A percentile compares a stretch with the other conserved stretches of the same genome.
These are phyloP conservation scores for Pseudocercospora macadamiae DNA, from an alignment of 2,329 filamentous ascomycete species.

Conservation along the genomic window DNA sequence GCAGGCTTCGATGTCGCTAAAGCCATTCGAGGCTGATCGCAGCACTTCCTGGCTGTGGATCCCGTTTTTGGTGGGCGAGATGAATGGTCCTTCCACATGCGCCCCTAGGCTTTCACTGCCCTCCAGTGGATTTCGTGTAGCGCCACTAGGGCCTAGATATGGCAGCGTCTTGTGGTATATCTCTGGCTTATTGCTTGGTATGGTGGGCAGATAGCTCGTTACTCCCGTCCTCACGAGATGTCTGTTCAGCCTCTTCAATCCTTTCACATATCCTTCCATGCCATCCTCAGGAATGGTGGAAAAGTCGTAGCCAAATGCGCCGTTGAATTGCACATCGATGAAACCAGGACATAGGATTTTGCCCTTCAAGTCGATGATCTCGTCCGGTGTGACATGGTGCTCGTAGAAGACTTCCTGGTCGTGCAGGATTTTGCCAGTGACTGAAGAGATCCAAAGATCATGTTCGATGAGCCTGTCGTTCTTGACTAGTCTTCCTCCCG, in stretches of 20 bases:
- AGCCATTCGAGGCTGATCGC: slow-evolving; percentile 60
- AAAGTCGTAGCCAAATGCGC: slow-evolving; percentile 91
- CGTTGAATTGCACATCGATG: slow-evolving; percentile 91
- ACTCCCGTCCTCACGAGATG: slow-evolving; percentile 77
- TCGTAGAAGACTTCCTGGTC: slow-evolving; percentile 70
- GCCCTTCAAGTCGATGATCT: slow-evolving; percentile 76
- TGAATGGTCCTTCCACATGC: slow-evolving; percentile 88
- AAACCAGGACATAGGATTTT: slow-evolving; percentile 84
- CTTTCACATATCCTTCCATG: slow-evolving; percentile 70
- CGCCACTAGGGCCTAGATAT: slow-evolving; percentile 73
- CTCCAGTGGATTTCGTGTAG: slow-evolving; percentile 60
- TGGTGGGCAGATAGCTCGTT: slow-evolving; percentile 83
- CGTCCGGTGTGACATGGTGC: slow-evolving; percentile 69
- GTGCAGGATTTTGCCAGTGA: slow-evolving; percentile 78
- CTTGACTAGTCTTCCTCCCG: slow-evolving; percentile 77
- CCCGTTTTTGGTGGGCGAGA: slow-evolving; percentile 81
- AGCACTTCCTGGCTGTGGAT: slow-evolving; percentile 79
- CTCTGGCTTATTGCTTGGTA: slow-evolving; percentile 78
- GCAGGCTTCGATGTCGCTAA: slow-evolving; percentile 68
- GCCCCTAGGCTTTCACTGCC: slow-evolving; percentile 87
- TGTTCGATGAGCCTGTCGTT: slow-evolving; percentile 69
- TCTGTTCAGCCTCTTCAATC: slow-evolving; percentile 71
- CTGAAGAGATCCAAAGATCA: slow-evolving; percentile 87
- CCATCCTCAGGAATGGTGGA: slow-evolving; percentile 64
- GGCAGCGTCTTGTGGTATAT: slow-evolving; percentile 82